Evolutionary conservation across 1,284 basidiomycete species (phyloP).

Genomic region (Irpex sp.): DNA sequence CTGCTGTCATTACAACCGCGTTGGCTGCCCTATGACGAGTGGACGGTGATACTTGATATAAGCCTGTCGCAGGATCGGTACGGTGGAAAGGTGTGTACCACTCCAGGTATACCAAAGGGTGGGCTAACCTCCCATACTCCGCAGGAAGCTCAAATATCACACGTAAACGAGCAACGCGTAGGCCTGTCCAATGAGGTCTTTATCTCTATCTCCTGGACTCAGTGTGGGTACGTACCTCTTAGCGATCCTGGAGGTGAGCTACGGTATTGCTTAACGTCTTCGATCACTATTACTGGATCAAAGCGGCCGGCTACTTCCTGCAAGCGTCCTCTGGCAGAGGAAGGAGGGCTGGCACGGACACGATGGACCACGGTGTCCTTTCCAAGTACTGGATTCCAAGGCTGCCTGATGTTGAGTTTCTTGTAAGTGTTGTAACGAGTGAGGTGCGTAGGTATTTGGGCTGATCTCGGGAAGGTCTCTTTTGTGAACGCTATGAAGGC

Average conservation of each 20-base stretch:
- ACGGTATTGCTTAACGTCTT: conserved; percentile 2
- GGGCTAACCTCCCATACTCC: not conserved
- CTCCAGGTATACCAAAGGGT: conserved; percentile 10
- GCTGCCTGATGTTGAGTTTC: conserved; percentile 7
- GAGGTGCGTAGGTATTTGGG: not conserved
- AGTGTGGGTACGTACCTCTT: not conserved
- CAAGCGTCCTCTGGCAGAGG: not conserved
- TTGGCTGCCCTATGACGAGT: conserved; percentile 5
- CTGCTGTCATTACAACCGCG: conserved; percentile 6
- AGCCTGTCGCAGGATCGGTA: not conserved
- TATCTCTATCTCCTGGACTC: not conserved
- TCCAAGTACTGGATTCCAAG: conserved; percentile 6
- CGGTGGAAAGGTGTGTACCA: conserved; percentile 10
- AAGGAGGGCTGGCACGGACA: conserved; percentile 2
- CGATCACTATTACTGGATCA: conserved; percentile 5
- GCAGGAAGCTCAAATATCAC: conserved; percentile 12
- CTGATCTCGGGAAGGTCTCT: not conserved
- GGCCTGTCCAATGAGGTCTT: not conserved
- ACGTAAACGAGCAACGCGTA: conserved; percentile 8
- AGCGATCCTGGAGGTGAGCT: not conserved
- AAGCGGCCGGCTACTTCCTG: not conserved
- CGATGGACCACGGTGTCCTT: not conserved
- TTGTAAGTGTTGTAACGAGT: conserved; percentile 6
- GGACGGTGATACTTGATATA: conserved; percentile 9
- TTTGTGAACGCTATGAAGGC: conserved; percentile 3